These are phyloP conservation scores for Ajuga reptans DNA, from an alignment of 305 asterid genomes.

Conservation along the genomic window DNA sequence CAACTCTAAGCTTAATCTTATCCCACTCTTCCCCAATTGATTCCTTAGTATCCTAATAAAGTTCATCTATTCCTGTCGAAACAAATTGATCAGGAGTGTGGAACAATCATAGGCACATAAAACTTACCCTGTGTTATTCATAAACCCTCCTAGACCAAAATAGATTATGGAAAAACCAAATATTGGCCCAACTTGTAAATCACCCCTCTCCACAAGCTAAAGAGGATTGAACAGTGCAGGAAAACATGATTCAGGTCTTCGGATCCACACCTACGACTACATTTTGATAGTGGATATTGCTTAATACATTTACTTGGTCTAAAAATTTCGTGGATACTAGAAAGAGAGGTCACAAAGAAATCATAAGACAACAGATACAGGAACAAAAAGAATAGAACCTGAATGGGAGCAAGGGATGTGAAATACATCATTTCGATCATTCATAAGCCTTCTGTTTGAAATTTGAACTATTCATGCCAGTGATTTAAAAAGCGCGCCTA, in stretches of 20 bases:
- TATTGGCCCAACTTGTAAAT: background rate
- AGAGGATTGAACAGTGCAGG: background rate
- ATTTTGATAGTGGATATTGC: background rate
- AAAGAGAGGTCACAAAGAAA: background rate
- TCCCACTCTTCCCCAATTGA: background rate
- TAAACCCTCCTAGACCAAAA: background rate
- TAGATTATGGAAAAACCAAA: background rate
- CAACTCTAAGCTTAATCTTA: background rate
- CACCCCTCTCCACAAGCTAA: background rate
- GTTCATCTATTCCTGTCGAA: background rate
- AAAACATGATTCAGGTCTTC: background rate
- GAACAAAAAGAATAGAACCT: background rate
- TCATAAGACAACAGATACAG: background rate
- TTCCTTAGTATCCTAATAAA: background rate
- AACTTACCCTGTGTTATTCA: too few species aligned
- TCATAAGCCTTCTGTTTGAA: background rate
- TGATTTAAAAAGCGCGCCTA: too few species aligned
- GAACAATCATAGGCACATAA: too few species aligned
- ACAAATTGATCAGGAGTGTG: background rate
- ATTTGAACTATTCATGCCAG: background rate
- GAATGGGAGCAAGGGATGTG: slow-evolving; percentile 9
- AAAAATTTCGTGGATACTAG: slow-evolving; percentile 10
- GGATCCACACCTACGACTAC: background rate
- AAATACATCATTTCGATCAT: slow-evolving; percentile 15
- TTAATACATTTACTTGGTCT: background rate